Evolutionary conservation across 305 asterid species (phyloP), one percentile per base, ranked within the genome.

Genomic region (Rubia tinctorum): DNA sequence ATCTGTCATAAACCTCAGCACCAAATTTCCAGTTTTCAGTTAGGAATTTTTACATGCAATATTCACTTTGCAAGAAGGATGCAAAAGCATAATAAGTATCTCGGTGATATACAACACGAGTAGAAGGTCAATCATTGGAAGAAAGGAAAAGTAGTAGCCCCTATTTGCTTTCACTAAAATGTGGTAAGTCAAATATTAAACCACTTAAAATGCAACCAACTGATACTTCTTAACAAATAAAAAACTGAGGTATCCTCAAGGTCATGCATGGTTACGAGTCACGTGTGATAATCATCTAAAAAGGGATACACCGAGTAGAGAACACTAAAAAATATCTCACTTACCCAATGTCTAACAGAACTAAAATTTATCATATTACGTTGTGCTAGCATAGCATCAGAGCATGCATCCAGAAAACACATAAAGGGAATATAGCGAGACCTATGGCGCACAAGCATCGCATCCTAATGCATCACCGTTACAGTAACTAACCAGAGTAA

Each of bases 401-500:
- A 68, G 34, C 61, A 25, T 23, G 56, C 60, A 68, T 68, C 39
- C 25, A 25, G 23, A 68, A 44, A 68, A 23, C 2, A 68, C 61
- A 47, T 8, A 47, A 47, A 67, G 25, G 23, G 14, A 47, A 25
- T 40, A 40, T 40, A 58, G 55, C 59, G 14, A 62, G 67, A 25
- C 12, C 67, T 62, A 27, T 42, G 39, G 39, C 39, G 39, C 39
- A 34, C 39, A 34, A 34, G 5, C 39, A 34, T 34, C 39, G 39
- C 39, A 34, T 34, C 39, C 39, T 40, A 8, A 40, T 39, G 53
- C 22, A 66, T 66, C 34, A 42, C 44, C 53, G 14, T 25, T 34
- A 25, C 27, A 51, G 13, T 22, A 53, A 67, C 42, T 27, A 34
- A 53, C 39, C 59, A 75, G 62, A 75, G 66, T 64, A 65, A 78